These are phyloP conservation scores for Cucumis cinereus DNA, from an alignment of 306 rosid genomes.

Conservation along the genomic window DNA sequence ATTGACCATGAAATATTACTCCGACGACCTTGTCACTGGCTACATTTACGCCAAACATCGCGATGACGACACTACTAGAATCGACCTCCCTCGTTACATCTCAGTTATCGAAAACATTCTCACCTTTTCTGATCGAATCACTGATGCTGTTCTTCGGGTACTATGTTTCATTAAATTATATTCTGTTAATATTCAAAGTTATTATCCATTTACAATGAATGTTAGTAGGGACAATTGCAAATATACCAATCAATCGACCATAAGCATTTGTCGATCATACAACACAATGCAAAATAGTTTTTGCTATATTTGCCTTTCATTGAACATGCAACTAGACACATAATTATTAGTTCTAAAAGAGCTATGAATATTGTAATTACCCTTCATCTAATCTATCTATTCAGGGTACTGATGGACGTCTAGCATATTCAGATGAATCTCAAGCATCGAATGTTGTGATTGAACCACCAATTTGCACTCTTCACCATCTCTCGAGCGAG, in stretches of 20 bases:
- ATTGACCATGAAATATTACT: not conserved
- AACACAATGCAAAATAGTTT: no score
- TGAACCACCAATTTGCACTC: not conserved
- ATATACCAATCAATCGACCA: no score
- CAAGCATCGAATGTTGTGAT: not conserved
- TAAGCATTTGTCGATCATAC: no score
- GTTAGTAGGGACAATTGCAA: no score
- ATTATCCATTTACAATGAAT: no score
- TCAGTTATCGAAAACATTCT: not conserved
- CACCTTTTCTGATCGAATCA: not conserved
- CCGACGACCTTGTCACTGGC: not conserved
- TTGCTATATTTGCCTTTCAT: no score
- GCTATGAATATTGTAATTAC: no score
- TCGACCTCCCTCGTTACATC: not conserved
- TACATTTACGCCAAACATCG: slow-evolving; percentile 6
- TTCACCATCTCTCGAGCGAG: not conserved
- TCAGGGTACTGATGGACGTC: not conserved
- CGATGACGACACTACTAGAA: not conserved
- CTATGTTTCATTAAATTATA: no score
- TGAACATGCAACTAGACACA: no score
- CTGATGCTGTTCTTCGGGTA: not conserved
- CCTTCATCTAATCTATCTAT: not conserved
- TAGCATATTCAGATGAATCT: not conserved
- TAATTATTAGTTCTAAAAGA: no score
- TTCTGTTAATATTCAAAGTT: no score